Evolutionary conservation across 306 rosid species (phyloP).

Genomic region (Hippophae rhamnoides): DNA sequence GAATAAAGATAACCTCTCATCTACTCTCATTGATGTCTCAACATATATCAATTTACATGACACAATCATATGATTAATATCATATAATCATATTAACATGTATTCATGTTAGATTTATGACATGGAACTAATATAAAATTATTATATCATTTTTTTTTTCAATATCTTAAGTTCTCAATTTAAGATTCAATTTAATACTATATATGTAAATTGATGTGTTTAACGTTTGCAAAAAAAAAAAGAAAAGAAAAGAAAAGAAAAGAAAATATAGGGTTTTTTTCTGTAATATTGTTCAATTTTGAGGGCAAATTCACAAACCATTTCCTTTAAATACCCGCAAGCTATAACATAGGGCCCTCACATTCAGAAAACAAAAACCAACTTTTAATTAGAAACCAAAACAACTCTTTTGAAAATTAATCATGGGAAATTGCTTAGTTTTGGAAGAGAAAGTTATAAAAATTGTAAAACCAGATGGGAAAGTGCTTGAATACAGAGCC

Average conservation of each 20-base stretch:
- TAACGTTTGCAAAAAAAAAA: too few relatives aligned
- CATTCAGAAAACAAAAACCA: slow-evolving; percentile 15
- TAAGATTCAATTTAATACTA: too few relatives aligned
- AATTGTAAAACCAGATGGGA: slow-evolving; percentile 66
- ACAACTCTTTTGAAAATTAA: slow-evolving; percentile 1
- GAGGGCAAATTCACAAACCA: slow-evolving; percentile 23
- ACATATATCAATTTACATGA: too few relatives aligned
- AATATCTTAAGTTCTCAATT: too few relatives aligned
- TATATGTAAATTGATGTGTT: too few relatives aligned
- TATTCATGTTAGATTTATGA: too few relatives aligned
- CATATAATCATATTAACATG: too few relatives aligned
- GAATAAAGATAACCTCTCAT: too few relatives aligned
- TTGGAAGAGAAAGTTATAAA: slow-evolving; percentile 37
- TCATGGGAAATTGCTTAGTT: slow-evolving; percentile 81
- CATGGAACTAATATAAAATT: too few relatives aligned
- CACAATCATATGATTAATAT: too few relatives aligned
- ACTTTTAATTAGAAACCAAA: not conserved
- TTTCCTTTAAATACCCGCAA: slow-evolving; percentile 27
- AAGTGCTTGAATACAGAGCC: slow-evolving; percentile 60
- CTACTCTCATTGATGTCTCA: too few relatives aligned
- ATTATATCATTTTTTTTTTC: too few relatives aligned
- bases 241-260: slow-evolving; percentile 3
- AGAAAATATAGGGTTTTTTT: slow-evolving; percentile 10
- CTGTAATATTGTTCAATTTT: slow-evolving; percentile 30
- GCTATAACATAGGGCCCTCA: not conserved